Conservation (phyloP, 169 alveolate genomes). For the Plasmodium malariae region DNA sequence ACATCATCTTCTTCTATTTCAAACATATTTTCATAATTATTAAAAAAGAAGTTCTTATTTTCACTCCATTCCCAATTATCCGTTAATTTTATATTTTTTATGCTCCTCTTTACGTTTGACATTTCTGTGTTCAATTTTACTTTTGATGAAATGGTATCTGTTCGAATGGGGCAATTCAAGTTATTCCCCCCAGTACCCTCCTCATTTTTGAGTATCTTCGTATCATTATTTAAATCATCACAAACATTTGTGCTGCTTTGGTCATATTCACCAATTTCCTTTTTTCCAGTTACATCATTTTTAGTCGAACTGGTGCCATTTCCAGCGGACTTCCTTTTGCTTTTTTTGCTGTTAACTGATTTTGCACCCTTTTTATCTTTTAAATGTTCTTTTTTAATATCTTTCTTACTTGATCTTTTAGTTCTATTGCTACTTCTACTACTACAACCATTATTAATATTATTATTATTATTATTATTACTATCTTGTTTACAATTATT, state of each 20-base stretch:
- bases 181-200: not conserved
- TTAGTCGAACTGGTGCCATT: slow-evolving; percentile 8
- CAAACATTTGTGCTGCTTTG: not conserved
- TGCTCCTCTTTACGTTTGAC: slow-evolving; percentile 7
- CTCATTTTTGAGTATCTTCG: not conserved
- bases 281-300: not conserved
- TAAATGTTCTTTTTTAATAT: slow-evolving; percentile 6
- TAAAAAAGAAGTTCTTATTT: slow-evolving; percentile 25
- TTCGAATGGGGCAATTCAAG: not conserved
- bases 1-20: slow-evolving; percentile 79
- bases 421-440: not conserved
- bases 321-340: slow-evolving; percentile 14
- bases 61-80: slow-evolving; percentile 43
- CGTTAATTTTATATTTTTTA: slow-evolving; percentile 40
- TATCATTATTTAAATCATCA: not conserved
- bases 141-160: not conserved
- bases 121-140: not conserved
- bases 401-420: not conserved
- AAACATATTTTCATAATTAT: slow-evolving; percentile 76
- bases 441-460: not conserved
- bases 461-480: not conserved
- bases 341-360: not conserved
- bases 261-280: not conserved
- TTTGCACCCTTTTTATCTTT: slow-evolving; percentile 8
- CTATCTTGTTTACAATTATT: slow-evolving; percentile 44